Base-by-base conservation (phyloP, 805 yeast genomes). In the Lachancea lanzarotensis region DNA sequence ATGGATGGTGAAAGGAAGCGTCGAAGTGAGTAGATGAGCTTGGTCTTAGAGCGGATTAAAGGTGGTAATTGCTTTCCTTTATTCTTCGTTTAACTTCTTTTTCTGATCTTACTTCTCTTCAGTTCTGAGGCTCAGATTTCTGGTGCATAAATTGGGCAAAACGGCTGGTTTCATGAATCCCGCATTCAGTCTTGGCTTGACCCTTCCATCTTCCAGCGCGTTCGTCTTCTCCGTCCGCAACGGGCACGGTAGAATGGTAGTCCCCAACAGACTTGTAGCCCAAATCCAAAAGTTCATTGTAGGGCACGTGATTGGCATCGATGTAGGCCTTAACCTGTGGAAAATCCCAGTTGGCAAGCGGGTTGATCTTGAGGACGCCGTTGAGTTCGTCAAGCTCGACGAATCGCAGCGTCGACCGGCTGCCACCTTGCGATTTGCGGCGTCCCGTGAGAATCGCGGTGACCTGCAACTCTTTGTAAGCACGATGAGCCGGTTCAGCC, bases 141-240 rank as follows among this genome's bases (percentile, higher is more conserved):
- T 34, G 15, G 17, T 66, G 59, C 46, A 82, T 60, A 54, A 67
- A 84, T 57, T 84, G 73, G 0, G 84, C 79, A 60, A 84, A 91
- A 50, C 84, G 77, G 20, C 82, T 75, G 1, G 90, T 78, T 55
- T 82, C 84, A 59, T 91, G 98, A 43, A 91, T 89, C 2, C 98
- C 98, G 67, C 98, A 91, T 63, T 91, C 98, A 0, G 96, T 88
- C 70, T 91, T 91, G 10, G 79, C 74, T 61, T 83, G 76, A 2
- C 96, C 97, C 70, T 84, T 83, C 98, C 98, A 91, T 58, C 98
- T 77, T 1, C 98, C 98, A n/a, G 93, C 79, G 52, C 98, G 76
- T 64, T 91, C 98, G 59, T 91, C 97, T 60, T 88, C 97, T 9
- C 95, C 96, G 37, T 84, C 96, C 7, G 69, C 74, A 10, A 87